Evolutionary conservation across 805 yeast species (phyloP).

Genomic region (Yarrowia yakushimensis): DNA sequence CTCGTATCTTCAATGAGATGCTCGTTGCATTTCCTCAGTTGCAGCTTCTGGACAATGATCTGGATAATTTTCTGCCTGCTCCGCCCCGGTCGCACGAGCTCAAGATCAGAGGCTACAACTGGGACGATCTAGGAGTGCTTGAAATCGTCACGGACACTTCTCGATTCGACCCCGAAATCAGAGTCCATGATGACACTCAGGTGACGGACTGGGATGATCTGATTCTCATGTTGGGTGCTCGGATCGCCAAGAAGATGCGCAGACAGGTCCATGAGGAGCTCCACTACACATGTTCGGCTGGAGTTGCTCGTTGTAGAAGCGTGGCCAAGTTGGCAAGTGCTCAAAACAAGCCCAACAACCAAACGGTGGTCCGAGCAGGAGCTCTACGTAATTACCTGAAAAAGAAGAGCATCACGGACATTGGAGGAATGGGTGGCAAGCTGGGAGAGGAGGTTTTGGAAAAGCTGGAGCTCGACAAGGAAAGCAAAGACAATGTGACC

Average conservation of each 20-base stretch:
- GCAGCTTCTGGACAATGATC: slow-evolving; percentile 26
- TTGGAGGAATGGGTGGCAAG: slow-evolving; percentile 92
- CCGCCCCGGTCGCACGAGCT: slow-evolving; percentile 39
- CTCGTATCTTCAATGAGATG: slow-evolving; percentile 49
- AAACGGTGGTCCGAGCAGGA: slow-evolving; percentile 61
- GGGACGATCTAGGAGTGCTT: slow-evolving; percentile 6
- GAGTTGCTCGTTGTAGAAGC: slow-evolving; percentile 70
- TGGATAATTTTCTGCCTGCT: slow-evolving; percentile 43
- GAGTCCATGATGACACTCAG: slow-evolving; percentile 8
- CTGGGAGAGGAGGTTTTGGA: slow-evolving; percentile 58
- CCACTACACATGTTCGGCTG: slow-evolving; percentile 87
- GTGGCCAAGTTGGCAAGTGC: slow-evolving; percentile 87
- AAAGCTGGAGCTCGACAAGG: slow-evolving; percentile 50
- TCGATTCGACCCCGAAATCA: background rate
- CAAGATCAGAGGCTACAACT: background rate
- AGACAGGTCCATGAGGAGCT: slow-evolving; percentile 49
- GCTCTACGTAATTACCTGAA: slow-evolving; percentile 53
- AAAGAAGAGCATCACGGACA: slow-evolving; percentile 62
- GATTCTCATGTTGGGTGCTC: slow-evolving; percentile 62
- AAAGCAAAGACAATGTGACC: slow-evolving; percentile 32
- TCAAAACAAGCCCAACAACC: slow-evolving; percentile 77
- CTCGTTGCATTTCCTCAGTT: slow-evolving; percentile 49
- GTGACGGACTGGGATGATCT: slow-evolving; percentile 79
- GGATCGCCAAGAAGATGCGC: slow-evolving; percentile 54
- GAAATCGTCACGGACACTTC: slow-evolving; percentile 2